Base-by-base conservation (phyloP, 2,329 filamentous ascomycete genomes). In the Aquanectria penicillioides region DNA sequence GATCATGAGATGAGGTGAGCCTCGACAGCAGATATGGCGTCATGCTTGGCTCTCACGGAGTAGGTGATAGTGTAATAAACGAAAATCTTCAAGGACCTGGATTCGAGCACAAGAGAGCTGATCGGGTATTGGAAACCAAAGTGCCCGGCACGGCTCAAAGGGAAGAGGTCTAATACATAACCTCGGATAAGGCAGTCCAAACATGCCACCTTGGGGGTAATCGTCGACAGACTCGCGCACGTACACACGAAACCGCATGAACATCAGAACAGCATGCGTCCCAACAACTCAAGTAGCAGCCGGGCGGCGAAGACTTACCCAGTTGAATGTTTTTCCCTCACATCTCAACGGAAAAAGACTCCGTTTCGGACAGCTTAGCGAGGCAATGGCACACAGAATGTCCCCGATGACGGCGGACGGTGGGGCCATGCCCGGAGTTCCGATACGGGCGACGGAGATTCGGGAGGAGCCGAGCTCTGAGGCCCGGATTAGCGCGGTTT, bases 391-490 rank as follows among this genome's bases (percentile, higher is more conserved):
- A 12, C 28, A 28, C n/a, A 15, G 20, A 17, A 10, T 12, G 13
- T 37, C 20, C 67, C 67, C 66, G 67, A 69, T 69, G 59, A 65
- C 67, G 67, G 67, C 67, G 65, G 65, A 61, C 56, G 53, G 66
- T 63, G 61, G 67, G 61, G 56, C 58, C 52, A 36, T 26, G 43
- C 56, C 63, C 67, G 67, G 67, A 69, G 63, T 59, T 69, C 67
- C 67, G 67, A 69, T 64, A 61, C 58, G 62, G 59, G 58, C 43
- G 57, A 62, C 67, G 67, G 67, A 69, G 56, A 68, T 69, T 65
- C 65, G 65, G 54, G 44, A 63, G 57, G 65, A 66, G 63, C 67
- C 67, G 67, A 69, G 67, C 66, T 68, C n/a, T 29, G 51, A 65
- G 23, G 36, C 15, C 31, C 61, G 63, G 55, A 25, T 37, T 58